These are phyloP conservation scores for Calonectria pseudoreteaudii DNA, from an alignment of 2,329 filamentous ascomycete genomes.

Conservation along the genomic window DNA sequence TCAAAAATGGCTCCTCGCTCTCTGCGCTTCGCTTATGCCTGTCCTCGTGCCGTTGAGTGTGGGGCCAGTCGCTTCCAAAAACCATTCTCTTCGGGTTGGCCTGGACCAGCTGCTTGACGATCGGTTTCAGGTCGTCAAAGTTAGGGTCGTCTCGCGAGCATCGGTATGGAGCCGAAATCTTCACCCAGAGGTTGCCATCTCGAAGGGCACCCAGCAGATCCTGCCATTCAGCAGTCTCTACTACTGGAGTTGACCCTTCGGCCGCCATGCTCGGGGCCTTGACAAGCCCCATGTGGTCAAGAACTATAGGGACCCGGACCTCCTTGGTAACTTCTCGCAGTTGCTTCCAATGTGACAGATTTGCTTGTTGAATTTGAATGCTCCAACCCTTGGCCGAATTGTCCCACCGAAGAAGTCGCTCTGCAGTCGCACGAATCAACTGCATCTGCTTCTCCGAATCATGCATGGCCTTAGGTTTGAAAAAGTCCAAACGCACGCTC, in stretches of 20 bases:
- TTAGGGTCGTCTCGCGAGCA: conserved; percentile 13
- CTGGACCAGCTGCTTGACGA: conserved; percentile 17
- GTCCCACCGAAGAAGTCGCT: conserved; percentile 9
- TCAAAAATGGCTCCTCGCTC: conserved; percentile 6
- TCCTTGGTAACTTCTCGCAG: neutral
- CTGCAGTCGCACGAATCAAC: conserved; percentile 11
- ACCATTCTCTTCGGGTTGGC: conserved; percentile 21
- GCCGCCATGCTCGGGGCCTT: conserved; percentile 18
- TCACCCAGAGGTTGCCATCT: conserved; percentile 19
- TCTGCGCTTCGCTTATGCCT: conserved; percentile 9
- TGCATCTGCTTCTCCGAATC: conserved; percentile 14
- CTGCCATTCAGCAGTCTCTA: conserved; percentile 10
- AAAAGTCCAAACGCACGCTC: conserved; percentile 22
- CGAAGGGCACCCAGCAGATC: conserved; percentile 5
- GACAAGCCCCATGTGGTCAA: conserved; percentile 23
- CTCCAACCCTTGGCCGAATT: conserved; percentile 14
- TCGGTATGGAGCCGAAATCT: conserved; percentile 19
- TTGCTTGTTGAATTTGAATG: conserved; percentile 21
- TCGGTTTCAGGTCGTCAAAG: conserved; percentile 13
- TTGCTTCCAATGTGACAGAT: conserved; percentile 13
- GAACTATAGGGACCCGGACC: conserved; percentile 7
- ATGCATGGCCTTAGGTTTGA: conserved; percentile 19
- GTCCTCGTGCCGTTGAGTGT: conserved; percentile 22
- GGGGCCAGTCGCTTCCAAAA: conserved; percentile 22
- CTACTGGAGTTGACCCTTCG: neutral